phyloP scores from a whole-genome alignment of 2,329 filamentous ascomycete species.

The Elsinoe ampelina region DNA sequence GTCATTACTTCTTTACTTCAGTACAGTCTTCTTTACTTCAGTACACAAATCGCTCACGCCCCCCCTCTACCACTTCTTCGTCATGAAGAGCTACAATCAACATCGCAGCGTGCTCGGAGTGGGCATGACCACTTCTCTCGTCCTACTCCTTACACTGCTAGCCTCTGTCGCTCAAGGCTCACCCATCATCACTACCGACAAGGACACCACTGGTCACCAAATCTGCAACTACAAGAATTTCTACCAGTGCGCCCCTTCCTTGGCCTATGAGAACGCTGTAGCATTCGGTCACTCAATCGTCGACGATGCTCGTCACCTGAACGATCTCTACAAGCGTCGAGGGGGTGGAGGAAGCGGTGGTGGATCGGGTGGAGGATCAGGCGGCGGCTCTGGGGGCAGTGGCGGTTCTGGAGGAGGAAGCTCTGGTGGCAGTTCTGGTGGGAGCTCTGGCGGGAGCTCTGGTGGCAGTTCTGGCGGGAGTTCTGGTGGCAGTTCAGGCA shows the following conservation, averaged over 20 bases:
- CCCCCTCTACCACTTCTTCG: too few species aligned
- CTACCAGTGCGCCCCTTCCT: neutral
- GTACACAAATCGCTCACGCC: too few species aligned
- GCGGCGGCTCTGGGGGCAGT: neutral
- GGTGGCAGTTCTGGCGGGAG: neutral
- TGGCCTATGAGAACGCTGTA: constrained; percentile 1
- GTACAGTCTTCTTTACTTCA: too few species aligned
- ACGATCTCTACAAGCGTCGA: constrained; percentile 5
- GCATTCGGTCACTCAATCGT: neutral
- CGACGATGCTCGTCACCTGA: neutral
- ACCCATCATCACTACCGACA: neutral
- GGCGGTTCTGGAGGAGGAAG: neutral
- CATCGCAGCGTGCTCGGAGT: neutral
- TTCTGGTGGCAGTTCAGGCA: neutral
- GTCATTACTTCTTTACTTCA: neutral
- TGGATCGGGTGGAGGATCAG: neutral
- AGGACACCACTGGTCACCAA: neutral
- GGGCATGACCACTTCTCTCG: neutral
- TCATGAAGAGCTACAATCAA: neutral
- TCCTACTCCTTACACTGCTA: neutral
- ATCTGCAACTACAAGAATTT: neutral
- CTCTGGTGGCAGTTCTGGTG: neutral
- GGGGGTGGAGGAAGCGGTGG: neutral
- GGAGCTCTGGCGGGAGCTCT: neutral
- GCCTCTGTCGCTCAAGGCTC: neutral